These are phyloP conservation scores for Syncephalastrum sp. DNA, from an alignment of 371 early-diverging fungal genomes.

Conservation along the genomic window DNA sequence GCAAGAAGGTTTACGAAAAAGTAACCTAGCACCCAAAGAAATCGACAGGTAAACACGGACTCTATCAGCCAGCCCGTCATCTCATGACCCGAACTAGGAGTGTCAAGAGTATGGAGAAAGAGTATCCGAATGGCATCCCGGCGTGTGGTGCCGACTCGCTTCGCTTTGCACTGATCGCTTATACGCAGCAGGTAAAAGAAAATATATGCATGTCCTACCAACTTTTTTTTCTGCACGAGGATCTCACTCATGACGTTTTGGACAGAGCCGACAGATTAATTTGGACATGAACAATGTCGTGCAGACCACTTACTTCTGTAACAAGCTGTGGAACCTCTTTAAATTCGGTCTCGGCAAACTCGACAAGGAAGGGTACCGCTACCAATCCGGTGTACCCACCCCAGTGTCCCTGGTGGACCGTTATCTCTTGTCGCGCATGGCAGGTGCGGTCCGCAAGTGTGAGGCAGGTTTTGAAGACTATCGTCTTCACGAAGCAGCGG, in stretches of 20 bases:
- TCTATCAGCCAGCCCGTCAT: background rate
- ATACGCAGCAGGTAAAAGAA: slow-evolving; percentile 70
- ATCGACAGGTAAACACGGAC: slow-evolving; percentile 51
- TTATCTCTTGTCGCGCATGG: slow-evolving; percentile 86
- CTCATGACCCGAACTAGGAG: slow-evolving; percentile 40
- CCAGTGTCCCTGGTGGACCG: slow-evolving; percentile 72
- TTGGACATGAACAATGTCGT: slow-evolving; percentile 93
- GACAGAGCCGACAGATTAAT: slow-evolving; percentile 89
- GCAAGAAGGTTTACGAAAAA: slow-evolving; percentile 63
- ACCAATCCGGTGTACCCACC: slow-evolving; percentile 1
- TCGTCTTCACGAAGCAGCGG: slow-evolving; percentile 86
- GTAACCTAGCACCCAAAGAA: slow-evolving; percentile 86
- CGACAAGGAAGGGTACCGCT: slow-evolving; percentile 26
- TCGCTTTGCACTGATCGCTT: slow-evolving; percentile 86
- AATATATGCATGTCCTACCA: too few relatives aligned
- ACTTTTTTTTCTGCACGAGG: too few relatives aligned
- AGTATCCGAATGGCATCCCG: slow-evolving; percentile 95
- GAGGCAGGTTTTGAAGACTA: slow-evolving; percentile 68
- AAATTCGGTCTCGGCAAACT: slow-evolving; percentile 67
- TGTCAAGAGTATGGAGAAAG: slow-evolving; percentile 64
- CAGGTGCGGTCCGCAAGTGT: slow-evolving; percentile 64
- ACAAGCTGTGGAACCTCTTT: slow-evolving; percentile 98
- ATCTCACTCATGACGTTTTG: too few relatives aligned
- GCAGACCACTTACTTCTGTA: slow-evolving; percentile 93
- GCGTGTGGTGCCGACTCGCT: slow-evolving; percentile 97